Base-by-base conservation (phyloP, 2,329 filamentous ascomycete species). In the Fusarium keratoplasticum region DNA sequence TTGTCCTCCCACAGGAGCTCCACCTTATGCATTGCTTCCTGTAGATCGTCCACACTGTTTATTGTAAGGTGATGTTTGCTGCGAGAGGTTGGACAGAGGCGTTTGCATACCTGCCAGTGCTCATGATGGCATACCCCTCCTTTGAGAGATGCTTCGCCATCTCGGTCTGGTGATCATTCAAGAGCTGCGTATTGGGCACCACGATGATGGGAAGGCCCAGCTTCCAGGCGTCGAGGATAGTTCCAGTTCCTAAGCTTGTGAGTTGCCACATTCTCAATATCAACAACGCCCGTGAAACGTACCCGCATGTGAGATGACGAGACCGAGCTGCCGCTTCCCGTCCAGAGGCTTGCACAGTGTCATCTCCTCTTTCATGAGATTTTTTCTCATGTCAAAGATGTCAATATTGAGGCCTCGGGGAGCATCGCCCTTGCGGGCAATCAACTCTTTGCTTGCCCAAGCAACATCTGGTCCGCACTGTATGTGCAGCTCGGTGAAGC, bases 291-390 rank as follows among this genome's bases (percentile, higher is more conserved):
- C 36, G 20, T 38, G 22, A 27, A 55, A 81, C 85, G 76, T 85
- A 96, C 95, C 96, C 72, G 95, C 96, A 85, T 99, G 96, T 52
- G 93, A 95, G 68, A 99, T 93, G 35, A 98, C 89, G 20, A 96
- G 84, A 0, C 96, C 96, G 9, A 91, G 89, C 0, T 79, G 82
- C 14, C 86, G 82, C 18, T 84, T 84, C 6, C 86, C 85, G 67
- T 87, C 83, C 14, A 82, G 72, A 14, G 82, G 82, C 47, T 88
- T 86, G 76, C 89, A 90, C 18, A 84, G 80, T 2, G 81, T 79
- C 87, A 96, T 93, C 65, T 84, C 83, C 16, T 84, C 83, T 40
- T 75, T 79, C 76, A 82, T 72, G 9, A 84, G 76, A 47, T 84
- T 82, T 18, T 75, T 80, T 35, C 74, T 79, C 2, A 77, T 71